phyloP scores from a whole-genome alignment of 1,139 yeast genomes.

The Ogataea hybrid region DNA sequence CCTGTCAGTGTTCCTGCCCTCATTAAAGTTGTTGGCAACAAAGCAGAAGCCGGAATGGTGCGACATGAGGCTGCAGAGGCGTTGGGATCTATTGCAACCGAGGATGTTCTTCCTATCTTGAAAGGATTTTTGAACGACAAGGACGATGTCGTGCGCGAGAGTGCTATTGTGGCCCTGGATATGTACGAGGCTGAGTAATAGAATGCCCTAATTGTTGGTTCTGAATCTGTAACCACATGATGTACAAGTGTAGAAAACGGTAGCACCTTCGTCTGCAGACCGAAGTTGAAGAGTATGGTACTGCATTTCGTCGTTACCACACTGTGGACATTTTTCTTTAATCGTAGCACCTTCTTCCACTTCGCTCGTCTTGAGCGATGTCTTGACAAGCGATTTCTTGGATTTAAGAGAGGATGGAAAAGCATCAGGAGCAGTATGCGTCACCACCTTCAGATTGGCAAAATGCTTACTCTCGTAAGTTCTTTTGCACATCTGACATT shows the following conservation, averaged over 20 bases:
- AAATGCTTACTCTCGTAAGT: constrained; percentile 57
- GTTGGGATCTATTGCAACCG: constrained; percentile 95
- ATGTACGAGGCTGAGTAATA: constrained; percentile 86
- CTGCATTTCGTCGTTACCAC: constrained; percentile 98
- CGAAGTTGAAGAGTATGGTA: constrained; percentile 94
- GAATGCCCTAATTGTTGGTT: constrained; percentile 63
- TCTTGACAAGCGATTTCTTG: constrained; percentile 87
- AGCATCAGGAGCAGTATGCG: constrained; percentile 84
- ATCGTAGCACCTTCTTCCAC: constrained; percentile 93
- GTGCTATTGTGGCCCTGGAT: constrained; percentile 94
- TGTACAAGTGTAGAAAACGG: constrained; percentile 93
- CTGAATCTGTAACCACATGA: constrained; percentile 90
- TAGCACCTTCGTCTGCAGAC: constrained; percentile 98
- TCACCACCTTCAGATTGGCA: constrained; percentile 78
- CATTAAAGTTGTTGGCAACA: constrained; percentile 74
- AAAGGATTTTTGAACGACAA: constrained; percentile 74
- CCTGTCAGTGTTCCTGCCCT: constrained; percentile 91
- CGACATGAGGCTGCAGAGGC: constrained; percentile 99
- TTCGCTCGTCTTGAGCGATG: constrained; percentile 72
- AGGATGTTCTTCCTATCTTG: constrained; percentile 87
- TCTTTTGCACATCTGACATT: constrained; percentile 68
- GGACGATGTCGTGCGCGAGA: constrained; percentile 90
- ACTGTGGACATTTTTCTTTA: constrained; percentile 95
- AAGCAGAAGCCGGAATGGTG: constrained; percentile 92
- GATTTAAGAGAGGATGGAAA: constrained; percentile 83